Evolutionary conservation across 2,329 filamentous ascomycete genomes (phyloP).

Genomic region (Scolecobasidium constrictum): DNA sequence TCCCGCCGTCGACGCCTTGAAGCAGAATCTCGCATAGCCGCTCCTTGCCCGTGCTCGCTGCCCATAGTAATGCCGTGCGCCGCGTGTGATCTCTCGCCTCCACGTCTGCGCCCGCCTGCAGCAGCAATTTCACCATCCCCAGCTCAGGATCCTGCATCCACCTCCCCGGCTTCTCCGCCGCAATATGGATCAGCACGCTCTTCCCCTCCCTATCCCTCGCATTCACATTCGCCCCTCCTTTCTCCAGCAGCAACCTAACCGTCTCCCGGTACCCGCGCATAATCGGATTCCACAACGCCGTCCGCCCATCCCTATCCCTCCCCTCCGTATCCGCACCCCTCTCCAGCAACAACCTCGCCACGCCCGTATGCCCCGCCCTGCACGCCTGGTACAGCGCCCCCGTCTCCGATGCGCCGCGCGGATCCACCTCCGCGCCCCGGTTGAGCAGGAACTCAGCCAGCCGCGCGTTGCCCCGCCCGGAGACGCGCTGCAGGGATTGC

Average conservation of each 20-base stretch:
- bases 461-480: slow-evolving; percentile 6
- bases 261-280: slow-evolving; percentile 16
- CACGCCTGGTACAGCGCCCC: slow-evolving; percentile 6
- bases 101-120: slow-evolving; percentile 7
- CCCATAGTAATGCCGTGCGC: slow-evolving; percentile 11
- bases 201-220: slow-evolving; percentile 22
- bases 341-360: slow-evolving; percentile 8
- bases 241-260: slow-evolving; percentile 22
- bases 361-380: slow-evolving; percentile 2
- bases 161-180: slow-evolving; percentile 23
- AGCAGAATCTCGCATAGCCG: slow-evolving; percentile 8
- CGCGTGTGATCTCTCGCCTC: slow-evolving; percentile 9
- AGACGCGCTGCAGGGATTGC: slow-evolving; percentile 8
- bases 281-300: slow-evolving; percentile 5
- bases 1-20: neutral
- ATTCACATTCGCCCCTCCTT: slow-evolving; percentile 26
- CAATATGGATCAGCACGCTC: slow-evolving; percentile 26
- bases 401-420: slow-evolving; percentile 1
- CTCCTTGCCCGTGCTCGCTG: slow-evolving; percentile 6
- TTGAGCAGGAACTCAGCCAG: slow-evolving; percentile 4
- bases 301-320: slow-evolving; percentile 8
- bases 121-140: slow-evolving; percentile 6
- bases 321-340: slow-evolving; percentile 7
- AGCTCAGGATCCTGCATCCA: slow-evolving; percentile 1
- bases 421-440: slow-evolving; percentile 9